These are phyloP conservation scores for Diplodia mutila DNA, from an alignment of 2,329 filamentous ascomycete genomes.

Conservation along the genomic window DNA sequence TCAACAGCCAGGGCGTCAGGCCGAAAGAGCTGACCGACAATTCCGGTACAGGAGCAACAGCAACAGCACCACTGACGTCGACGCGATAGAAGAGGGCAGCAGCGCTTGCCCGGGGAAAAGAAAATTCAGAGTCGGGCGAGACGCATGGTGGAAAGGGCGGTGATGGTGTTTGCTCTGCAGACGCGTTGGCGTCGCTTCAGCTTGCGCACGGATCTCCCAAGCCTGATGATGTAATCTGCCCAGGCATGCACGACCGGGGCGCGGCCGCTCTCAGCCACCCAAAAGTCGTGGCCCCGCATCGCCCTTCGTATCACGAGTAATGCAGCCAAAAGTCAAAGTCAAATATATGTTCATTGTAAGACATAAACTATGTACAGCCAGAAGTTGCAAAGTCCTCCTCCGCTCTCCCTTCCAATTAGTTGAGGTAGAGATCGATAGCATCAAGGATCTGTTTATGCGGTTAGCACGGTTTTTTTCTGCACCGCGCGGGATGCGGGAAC, in stretches of 20 bases:
- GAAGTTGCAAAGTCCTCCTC: not conserved
- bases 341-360: slow-evolving; percentile 5
- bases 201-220: not conserved
- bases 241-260: slow-evolving; percentile 5
- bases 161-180: slow-evolving; percentile 15
- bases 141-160: slow-evolving; percentile 7
- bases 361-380: slow-evolving; percentile 17
- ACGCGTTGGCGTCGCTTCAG: slow-evolving; percentile 18
- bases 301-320: slow-evolving; percentile 12
- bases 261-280: slow-evolving; percentile 2
- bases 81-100: not conserved
- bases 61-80: not conserved
- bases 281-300: slow-evolving; percentile 3
- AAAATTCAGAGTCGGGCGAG: slow-evolving; percentile 2
- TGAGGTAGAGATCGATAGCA: slow-evolving; percentile 16
- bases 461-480: not conserved
- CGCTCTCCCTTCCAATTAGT: not conserved
- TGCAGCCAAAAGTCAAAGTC: slow-evolving; percentile 9
- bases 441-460: slow-evolving; percentile 3
- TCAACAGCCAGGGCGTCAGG: slow-evolving; percentile 8
- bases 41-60: not conserved
- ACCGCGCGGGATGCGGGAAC: slow-evolving; percentile 38
- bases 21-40: not conserved
- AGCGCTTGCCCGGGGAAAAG: not conserved
- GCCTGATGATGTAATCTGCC: not conserved